Evolutionary conservation across 768 basidiomycete genomes (phyloP), one percentile per base, ranked within the genome.

Genomic region (Agaricus blazei): DNA sequence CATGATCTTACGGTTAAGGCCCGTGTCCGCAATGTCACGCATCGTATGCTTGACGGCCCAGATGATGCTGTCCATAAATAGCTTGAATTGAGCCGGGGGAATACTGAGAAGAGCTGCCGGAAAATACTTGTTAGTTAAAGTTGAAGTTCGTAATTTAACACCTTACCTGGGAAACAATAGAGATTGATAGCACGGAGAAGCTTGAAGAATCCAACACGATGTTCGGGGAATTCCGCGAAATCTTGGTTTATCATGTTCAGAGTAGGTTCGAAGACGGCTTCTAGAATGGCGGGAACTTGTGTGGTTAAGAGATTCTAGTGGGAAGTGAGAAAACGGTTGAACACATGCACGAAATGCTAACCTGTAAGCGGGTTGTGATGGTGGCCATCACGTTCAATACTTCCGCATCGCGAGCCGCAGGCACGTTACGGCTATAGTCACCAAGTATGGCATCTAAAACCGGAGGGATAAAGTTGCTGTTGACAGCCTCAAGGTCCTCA

Each of bases 31-130:
- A 59, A 99, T 97, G 70, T 98, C 96, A 52, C 96, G 84, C 93
- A 97, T 94, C 14, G 93, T 98, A 74, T 99, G 97, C 71, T 99
- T 99, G 76, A 98, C 96, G n/a, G 94, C 96, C 96, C 97, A 99
- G 50, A 96, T 88, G 60, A 98, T 90, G 58, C 93, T 94, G 70
- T 98, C 96, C 85, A 97, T 98, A 70, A 97, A 90, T 57, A 98
- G 75, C 74, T 97, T 98, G 81, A 98, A 98, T 72, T 97, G 92
- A 45, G 79, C 72, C 9, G 93, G 88, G n/a, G 93, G 92, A 57
- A 97, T 80, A 26, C 82, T 83, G 54, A 96, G 80, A 45, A 98
- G 74, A 5, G 94, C 94, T 90, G 52, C 59, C 38, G 28, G 51
- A 44, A 34, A 55, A 48, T 26, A 49, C 59, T 9, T 42, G 51